Conservation (phyloP, 2,329 filamentous ascomycete genomes). For the Sporothrix globosa region DNA sequence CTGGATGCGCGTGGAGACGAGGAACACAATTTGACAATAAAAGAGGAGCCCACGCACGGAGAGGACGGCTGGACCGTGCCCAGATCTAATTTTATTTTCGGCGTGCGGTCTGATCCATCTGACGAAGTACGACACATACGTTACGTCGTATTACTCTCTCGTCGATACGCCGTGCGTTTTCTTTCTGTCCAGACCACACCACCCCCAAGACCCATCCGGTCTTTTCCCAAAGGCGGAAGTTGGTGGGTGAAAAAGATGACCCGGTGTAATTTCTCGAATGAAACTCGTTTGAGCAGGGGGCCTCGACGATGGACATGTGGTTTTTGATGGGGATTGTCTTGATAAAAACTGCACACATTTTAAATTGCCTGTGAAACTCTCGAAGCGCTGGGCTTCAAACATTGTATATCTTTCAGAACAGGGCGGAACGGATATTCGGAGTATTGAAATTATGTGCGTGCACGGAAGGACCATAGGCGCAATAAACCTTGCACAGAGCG, state of each 20-base stretch:
- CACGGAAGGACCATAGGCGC: neutral
- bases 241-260: neutral
- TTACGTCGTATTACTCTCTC: neutral
- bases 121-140: too few species aligned
- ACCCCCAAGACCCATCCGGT: neutral
- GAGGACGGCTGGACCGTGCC: conserved; percentile 24
- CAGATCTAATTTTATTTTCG: conserved; percentile 31
- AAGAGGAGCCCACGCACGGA: neutral
- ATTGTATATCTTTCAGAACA: neutral
- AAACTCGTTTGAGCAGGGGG: conserved; percentile 1
- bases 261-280: conserved; percentile 20
- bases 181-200: neutral
- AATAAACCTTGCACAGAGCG: neutral
- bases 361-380: conserved; percentile 5
- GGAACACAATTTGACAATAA: too few species aligned
- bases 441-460: conserved; percentile 2
- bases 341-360: neutral
- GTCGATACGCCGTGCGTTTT: conserved; percentile 7
- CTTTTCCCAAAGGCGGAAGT: conserved; percentile 21
- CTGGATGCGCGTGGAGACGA: neutral
- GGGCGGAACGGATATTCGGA: neutral
- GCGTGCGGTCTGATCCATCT: conserved; percentile 20
- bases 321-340: conserved; percentile 13
- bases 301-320: conserved; percentile 1
- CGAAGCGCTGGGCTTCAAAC: neutral